A percentile compares a stretch with the other conserved stretches of the same genome.
These are phyloP conservation scores for Xylariaceae sp. DNA, from an alignment of 2,329 filamentous ascomycete species.

Conservation along the genomic window DNA sequence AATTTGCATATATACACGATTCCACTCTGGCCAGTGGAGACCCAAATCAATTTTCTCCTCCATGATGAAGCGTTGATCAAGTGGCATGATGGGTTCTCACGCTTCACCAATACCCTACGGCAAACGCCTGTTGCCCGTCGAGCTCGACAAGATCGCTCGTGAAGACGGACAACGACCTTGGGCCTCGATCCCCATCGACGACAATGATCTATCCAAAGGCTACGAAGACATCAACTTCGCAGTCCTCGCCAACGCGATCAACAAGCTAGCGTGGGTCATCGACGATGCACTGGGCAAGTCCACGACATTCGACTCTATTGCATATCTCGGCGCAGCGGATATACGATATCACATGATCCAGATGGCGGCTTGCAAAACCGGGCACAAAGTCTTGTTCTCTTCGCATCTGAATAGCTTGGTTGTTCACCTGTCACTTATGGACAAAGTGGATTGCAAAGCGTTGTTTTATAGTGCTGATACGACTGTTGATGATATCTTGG, in stretches of 20 bases:
- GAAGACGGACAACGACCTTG: too few relatives aligned
- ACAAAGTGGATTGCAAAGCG: constrained; percentile 17
- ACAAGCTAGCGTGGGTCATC: constrained; percentile 23
- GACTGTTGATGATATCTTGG: constrained; percentile 19
- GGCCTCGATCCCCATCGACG: constrained; percentile 20
- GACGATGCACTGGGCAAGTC: constrained; percentile 16
- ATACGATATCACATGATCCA: constrained; percentile 24
- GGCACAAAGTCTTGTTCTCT: constrained; percentile 22
- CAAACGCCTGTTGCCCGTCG: too few relatives aligned
- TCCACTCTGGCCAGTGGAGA: too few relatives aligned
- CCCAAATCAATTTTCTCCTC: too few relatives aligned
- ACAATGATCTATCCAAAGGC: constrained; percentile 22
- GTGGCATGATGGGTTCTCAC: too few relatives aligned
- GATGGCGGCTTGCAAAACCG: constrained; percentile 25
- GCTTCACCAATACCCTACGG: too few relatives aligned
- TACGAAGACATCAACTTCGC: constrained; percentile 22
- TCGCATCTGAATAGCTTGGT: constrained; percentile 21
- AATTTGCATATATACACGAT: too few relatives aligned
- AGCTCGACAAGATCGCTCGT: too few relatives aligned
- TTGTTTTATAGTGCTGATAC: constrained; percentile 17
- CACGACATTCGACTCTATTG: constrained; percentile 18
- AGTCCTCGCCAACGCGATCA: constrained; percentile 20
- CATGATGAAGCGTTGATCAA: too few relatives aligned
- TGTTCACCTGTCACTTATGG: constrained; percentile 21
- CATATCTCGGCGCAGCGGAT: constrained; percentile 20